A percentile compares a stretch with the other conserved stretches of the same genome.
phyloP scores from a whole-genome alignment of 2,329 filamentous ascomycete species.

The Hypomyces perniciosus region DNA sequence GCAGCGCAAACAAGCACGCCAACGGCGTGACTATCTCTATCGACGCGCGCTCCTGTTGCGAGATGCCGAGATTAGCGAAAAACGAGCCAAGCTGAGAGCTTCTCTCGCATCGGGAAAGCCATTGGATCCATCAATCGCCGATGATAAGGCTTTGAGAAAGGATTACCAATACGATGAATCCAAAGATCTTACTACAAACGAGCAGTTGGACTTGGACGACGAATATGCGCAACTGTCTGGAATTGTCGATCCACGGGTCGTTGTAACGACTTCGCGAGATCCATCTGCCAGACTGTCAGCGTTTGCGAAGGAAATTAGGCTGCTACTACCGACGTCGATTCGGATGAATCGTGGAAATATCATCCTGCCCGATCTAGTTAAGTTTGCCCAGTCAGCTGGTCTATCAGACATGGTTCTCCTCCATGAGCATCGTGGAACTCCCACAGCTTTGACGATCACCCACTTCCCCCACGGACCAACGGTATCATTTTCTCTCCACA shows the following conservation, averaged over 20 bases:
- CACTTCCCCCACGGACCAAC: slow-evolving; percentile 85
- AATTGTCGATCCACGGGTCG: slow-evolving; percentile 78
- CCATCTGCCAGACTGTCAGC: slow-evolving; percentile 78
- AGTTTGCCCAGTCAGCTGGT: slow-evolving; percentile 71
- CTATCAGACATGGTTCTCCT: slow-evolving; percentile 81
- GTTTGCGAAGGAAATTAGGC: slow-evolving; percentile 86
- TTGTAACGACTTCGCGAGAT: slow-evolving; percentile 86
- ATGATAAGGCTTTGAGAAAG: slow-evolving; percentile 76
- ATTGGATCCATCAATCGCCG: slow-evolving; percentile 72
- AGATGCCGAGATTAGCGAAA: slow-evolving; percentile 89
- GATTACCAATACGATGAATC: slow-evolving; percentile 95
- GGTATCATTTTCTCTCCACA: slow-evolving; percentile 76
- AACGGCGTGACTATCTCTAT: slow-evolving; percentile 63
- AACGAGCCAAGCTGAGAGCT: slow-evolving; percentile 77
- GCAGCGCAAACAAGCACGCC: slow-evolving; percentile 37
- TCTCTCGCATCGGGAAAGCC: slow-evolving; percentile 87
- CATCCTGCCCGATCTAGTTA: slow-evolving; percentile 77
- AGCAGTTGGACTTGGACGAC: slow-evolving; percentile 72
- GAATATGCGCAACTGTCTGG: slow-evolving; percentile 91
- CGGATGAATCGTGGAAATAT: slow-evolving; percentile 88
- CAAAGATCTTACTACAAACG: slow-evolving; percentile 58
- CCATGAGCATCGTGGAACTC: slow-evolving; percentile 88
- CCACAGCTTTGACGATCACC: slow-evolving; percentile 80
- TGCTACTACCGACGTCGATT: slow-evolving; percentile 78
- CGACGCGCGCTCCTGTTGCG: slow-evolving; percentile 78